A percentile compares a stretch with the other conserved stretches of the same genome.
phyloP scores from a whole-genome alignment of 805 yeast genomes.

The Saccharomycopsis microspora region DNA sequence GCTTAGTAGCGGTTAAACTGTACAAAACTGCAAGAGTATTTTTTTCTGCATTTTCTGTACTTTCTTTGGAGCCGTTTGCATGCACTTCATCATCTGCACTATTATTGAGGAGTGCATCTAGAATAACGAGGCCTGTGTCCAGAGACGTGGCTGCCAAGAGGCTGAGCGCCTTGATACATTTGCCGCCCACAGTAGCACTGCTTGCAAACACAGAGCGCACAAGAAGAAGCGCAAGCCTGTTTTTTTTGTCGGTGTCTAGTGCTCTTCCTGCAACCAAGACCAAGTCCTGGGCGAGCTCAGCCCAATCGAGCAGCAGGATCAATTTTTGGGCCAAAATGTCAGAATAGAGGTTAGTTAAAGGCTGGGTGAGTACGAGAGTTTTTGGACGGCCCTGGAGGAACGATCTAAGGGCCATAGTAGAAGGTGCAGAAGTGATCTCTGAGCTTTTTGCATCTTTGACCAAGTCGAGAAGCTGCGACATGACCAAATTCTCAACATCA shows the following conservation, averaged over 20 bases:
- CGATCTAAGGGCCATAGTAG: slow-evolving; percentile 13
- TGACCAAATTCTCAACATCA: neutral
- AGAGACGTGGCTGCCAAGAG: too few relatives aligned
- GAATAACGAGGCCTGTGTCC: too few relatives aligned
- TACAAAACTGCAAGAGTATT: too few relatives aligned
- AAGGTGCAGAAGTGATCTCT: slow-evolving; percentile 8
- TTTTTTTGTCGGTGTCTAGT: neutral
- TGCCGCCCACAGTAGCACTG: neutral
- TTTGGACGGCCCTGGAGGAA: slow-evolving; percentile 11
- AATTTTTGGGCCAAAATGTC: neutral
- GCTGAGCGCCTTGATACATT: neutral
- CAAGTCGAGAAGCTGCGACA: neutral
- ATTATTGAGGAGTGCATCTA: too few relatives aligned
- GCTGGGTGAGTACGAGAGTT: too few relatives aligned
- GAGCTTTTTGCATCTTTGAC: neutral
- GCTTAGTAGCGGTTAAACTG: too few relatives aligned
- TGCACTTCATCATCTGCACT: too few relatives aligned
- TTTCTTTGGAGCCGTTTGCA: too few relatives aligned
- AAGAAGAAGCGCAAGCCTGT: slow-evolving; percentile 1
- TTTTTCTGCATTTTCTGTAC: too few relatives aligned
- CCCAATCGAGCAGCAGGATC: neutral
- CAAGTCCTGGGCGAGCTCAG: neutral
- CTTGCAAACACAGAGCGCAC: slow-evolving; percentile 3
- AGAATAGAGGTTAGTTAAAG: too few relatives aligned
- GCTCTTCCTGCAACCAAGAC: neutral